Evolutionary conservation across 345 rosid genomes (phyloP).

Genomic region (Psidium guajava): DNA sequence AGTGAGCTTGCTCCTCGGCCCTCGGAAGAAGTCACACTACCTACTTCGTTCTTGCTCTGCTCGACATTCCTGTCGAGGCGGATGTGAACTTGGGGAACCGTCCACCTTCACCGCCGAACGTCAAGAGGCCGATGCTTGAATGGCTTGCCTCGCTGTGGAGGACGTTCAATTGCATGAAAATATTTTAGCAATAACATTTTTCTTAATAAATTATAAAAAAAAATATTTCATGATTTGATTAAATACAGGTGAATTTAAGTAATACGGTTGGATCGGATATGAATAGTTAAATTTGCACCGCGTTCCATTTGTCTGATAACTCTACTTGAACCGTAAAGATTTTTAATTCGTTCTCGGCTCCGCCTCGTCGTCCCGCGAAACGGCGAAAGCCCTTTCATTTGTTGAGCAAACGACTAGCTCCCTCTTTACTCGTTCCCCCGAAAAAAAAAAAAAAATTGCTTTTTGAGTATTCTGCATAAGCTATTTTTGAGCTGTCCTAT

Average conservation of each 20-base stretch:
- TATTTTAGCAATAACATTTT: too few relatives aligned
- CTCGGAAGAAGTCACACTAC: conserved; percentile 44
- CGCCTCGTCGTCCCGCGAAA: rapidly evolving
- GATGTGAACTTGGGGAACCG: conserved; percentile 56
- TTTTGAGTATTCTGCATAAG: too few relatives aligned
- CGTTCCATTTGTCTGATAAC: too few relatives aligned
- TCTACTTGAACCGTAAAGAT: background rate
- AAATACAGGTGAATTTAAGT: too few relatives aligned
- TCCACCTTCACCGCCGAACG: conserved; percentile 20
- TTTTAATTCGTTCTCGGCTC: background rate
- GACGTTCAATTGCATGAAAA: conserved; percentile 9
- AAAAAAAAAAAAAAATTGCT: background rate
- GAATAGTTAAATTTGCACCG: too few relatives aligned
- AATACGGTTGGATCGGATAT: too few relatives aligned
- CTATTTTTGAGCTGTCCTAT: background rate
- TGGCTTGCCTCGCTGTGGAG: conserved; percentile 43
- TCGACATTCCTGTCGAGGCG: background rate
- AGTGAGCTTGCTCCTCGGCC: conserved; percentile 75
- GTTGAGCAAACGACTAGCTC: background rate
- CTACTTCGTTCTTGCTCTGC: conserved; percentile 62
- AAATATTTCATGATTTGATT: too few relatives aligned
- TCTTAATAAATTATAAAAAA: too few relatives aligned
- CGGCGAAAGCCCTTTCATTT: background rate
- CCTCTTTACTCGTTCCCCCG: background rate
- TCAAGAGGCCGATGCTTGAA: conserved; percentile 51